Base-by-base conservation (phyloP, 73 alveolate genomes). In the Tetrahymena malaccensis region DNA sequence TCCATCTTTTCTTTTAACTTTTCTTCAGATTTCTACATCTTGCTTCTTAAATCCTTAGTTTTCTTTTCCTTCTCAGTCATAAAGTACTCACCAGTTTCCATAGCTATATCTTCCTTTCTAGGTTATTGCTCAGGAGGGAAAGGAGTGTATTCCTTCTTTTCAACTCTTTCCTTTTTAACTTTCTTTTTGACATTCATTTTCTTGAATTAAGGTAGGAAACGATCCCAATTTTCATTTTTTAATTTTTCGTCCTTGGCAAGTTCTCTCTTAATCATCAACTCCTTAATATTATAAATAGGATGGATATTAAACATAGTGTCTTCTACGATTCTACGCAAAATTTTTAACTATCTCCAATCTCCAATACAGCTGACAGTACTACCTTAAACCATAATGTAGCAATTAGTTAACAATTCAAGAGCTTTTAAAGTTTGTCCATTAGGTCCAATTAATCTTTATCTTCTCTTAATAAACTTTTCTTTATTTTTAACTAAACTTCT, bases 391-490 rank as follows among this genome's bases (percentile, higher is more conserved):
- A 98, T 97, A 38, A 99, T 97, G 96, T 98, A 98, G 97, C 99
- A 99, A 57, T 98, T 98, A 43, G 99, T 98, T 44, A 98, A 96
- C 25, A 98, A 96, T 96, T 98, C 99, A 43, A 98, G 93, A 35
- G 99, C 99, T 97, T 99, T 99, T 50, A 99, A 96, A 10, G 99
- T 99, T 98, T 99, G 98, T 44, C 99, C 99, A 94, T 98, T 99
- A 34, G 99, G 99, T 34, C 99, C 99, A 70, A 99, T 99, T 43
- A 99, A 97, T 94, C 99, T 98, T 95, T 99, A 98, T 97, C 99
- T 98, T 96, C 99, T 97, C 96, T 99, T 99, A 83, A 99, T 99
- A 95, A 99, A 99, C 94, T 98, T 98, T 97, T 99, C 99, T 95
- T 98, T 98, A 96, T 98, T 99, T 55, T 99, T 95, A 34, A 98